Evolutionary conservation across 179 eudicot species (phyloP), one percentile per base, ranked within the genome.

Genomic region (Carnegiea gigantea): DNA sequence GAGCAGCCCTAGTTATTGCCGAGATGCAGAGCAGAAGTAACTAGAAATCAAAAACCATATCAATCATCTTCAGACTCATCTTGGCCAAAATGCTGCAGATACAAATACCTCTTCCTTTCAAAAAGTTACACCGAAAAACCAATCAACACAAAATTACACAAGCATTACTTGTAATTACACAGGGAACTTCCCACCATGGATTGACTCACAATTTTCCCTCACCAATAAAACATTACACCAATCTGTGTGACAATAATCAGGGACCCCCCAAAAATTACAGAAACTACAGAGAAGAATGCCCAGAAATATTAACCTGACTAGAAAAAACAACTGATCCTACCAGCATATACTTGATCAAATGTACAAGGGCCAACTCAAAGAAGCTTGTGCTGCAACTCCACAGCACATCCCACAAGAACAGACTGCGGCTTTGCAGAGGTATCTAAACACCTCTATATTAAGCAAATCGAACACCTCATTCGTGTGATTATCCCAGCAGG

Each of bases 341-440:
- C 87, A 84, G 57, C 86, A 77, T 86, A 82, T 70, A 40, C 44
- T 73, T 67, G 80, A 82, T 85, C 88, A 88, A 86, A 70, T 91
- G 83, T 91, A 91, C 92, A 88, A 82, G 74, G 87, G 83, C 77
- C 81, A 70, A 82, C 84, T 75, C 79, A 70, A 78, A 72, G 74
- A 64, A 79, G 36, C 81, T 30, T 62, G 48, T 80, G 78, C 86
- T 62, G 59, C 80, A 75, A 33, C 65, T 77, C 18, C 76, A 48
- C 59, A 70, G 77, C 87, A 75, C 53, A 51, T 75, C 79, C 76
- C 62, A 24, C 64, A 24, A 6, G 44, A 73, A 54, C 18, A 53
- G 51, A 73, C 75, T 51, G 78, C 81, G 62, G 65, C 53, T 72
- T 40, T 49, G 87, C 78, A 71, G 70, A 73, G 59, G 46, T 59